Base-by-base conservation (phyloP, 139 green algal species). In the Chlamydomonas sphaeroides region DNA sequence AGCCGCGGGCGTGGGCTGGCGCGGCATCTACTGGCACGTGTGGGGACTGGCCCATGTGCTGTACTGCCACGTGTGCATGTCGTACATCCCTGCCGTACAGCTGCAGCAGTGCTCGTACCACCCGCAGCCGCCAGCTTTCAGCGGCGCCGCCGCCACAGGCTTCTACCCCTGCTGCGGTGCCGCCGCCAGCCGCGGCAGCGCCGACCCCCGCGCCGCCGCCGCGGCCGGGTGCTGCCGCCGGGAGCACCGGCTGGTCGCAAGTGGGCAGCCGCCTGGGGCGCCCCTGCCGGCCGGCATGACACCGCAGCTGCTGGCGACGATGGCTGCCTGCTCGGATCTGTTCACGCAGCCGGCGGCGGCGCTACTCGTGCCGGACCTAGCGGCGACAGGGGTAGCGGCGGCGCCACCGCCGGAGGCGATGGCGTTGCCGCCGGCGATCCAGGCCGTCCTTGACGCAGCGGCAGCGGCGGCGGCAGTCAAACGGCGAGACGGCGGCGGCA, bases 131-230 rank as follows among this genome's bases (percentile, higher is more conserved):
- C 65, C 85, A 21, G 63, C 86, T n/a, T 86, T 86, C 79, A 41
- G 41, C 38, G 56, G 11, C 53, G 18, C 25, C 51, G 14, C 18
- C 41, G 76, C 3, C 49, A 65, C 21, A 17, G 73, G 74, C 0
- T 81, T 81, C 63, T 89, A 74, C 57, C 79, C 85, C 5, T 89
- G 85, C 73, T 89, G 85, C 57, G 85, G 85, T 20, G 79, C 56
- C 0, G n/a, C 75, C 11, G 79, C 84, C 26, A n/a, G 6, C 25
- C 71, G 84, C n/a, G 38, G 21, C 2, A 62, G 70, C 7, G 32
- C 59, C 35, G 74, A 81, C 74, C 74, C 74, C 21, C 68, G 53
- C 20, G 62, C 78, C 28, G 11, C 5, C 4, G 38, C 57, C 26
- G 41, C 32, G 26, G 73, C 15, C 33, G 84, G 84, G 4, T 89